Evolutionary conservation across 1,284 basidiomycete species (phyloP).

Genomic region (Ustilago sp.): DNA sequence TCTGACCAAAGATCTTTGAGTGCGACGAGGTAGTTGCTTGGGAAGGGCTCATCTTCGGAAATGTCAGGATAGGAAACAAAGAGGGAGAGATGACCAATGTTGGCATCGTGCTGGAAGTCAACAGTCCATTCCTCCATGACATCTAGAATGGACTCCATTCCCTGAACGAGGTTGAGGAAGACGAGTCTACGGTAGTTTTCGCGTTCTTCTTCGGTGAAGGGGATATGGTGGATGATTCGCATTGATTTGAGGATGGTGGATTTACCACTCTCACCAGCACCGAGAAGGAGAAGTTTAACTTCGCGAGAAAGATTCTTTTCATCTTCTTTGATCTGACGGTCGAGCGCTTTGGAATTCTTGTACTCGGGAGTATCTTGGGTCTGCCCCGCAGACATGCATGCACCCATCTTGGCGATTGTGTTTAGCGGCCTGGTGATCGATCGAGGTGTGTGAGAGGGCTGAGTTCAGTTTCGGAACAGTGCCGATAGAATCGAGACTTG

Average conservation of each 20-base stretch:
- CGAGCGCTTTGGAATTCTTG: constrained; percentile 41
- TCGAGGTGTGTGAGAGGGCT: neutral
- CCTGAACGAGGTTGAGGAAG: constrained; percentile 88
- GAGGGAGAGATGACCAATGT: constrained; percentile 40
- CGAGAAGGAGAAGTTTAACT: constrained; percentile 76
- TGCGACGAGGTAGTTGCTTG: constrained; percentile 76
- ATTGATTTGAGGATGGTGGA: constrained; percentile 94
- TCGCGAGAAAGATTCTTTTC: constrained; percentile 55
- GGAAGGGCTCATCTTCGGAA: constrained; percentile 83
- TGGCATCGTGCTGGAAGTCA: constrained; percentile 74
- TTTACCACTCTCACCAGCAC: constrained; percentile 93
- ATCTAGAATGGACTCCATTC: constrained; percentile 84
- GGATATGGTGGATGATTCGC: constrained; percentile 84
- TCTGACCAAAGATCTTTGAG: constrained; percentile 84
- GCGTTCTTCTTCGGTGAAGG: constrained; percentile 80
- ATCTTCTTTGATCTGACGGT: constrained; percentile 56
- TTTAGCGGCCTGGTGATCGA: neutral
- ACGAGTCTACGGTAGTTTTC: constrained; percentile 83
- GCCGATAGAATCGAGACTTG: neutral
- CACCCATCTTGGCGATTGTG: constrained; percentile 42
- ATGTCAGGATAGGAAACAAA: constrained; percentile 62
- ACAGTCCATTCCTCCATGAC: constrained; percentile 89
- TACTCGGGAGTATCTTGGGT: constrained; percentile 46
- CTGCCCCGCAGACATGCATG: constrained; percentile 46
- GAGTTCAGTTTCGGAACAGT: neutral